These are phyloP conservation scores for Eugenia klotzschiana DNA, from an alignment of 441 rosid species.

Conservation along the genomic window DNA sequence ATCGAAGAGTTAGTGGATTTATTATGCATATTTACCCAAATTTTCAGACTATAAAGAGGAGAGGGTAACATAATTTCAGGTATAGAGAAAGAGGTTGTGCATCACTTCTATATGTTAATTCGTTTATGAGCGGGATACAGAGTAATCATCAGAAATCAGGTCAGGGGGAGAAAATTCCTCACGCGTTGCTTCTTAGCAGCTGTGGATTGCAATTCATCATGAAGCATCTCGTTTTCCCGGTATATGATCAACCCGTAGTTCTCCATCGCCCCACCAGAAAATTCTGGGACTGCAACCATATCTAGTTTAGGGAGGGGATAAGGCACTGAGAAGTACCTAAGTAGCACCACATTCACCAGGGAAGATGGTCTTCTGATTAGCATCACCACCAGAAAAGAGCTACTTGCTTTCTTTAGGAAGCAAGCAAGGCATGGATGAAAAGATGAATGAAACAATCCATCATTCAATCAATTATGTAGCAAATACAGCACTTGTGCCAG, in stretches of 20 bases:
- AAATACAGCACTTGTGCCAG: background rate
- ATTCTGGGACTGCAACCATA: slow-evolving; percentile 25
- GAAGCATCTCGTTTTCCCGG: slow-evolving; percentile 16
- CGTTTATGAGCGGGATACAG: background rate
- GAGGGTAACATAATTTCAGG: background rate
- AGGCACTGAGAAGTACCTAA: slow-evolving; percentile 20
- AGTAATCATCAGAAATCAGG: background rate
- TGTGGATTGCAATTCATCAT: slow-evolving; percentile 14
- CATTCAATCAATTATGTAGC: background rate
- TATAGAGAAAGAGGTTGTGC: background rate
- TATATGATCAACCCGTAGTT: slow-evolving; percentile 21
- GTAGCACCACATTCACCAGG: background rate
- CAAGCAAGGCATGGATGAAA: background rate
- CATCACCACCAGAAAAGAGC: background rate
- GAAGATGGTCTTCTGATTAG: background rate
- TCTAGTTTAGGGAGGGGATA: slow-evolving; percentile 28
- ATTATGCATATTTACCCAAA: background rate
- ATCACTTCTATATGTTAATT: background rate
- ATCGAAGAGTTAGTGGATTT: background rate
- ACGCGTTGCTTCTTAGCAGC: slow-evolving; percentile 17
- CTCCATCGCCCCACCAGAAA: slow-evolving; percentile 29
- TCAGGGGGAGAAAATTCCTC: background rate
- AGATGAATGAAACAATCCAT: background rate
- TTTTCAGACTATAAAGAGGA: background rate
- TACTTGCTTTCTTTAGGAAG: background rate